phyloP scores from a whole-genome alignment of 2,329 filamentous ascomycete genomes.

The Trichoderma sp. region DNA sequence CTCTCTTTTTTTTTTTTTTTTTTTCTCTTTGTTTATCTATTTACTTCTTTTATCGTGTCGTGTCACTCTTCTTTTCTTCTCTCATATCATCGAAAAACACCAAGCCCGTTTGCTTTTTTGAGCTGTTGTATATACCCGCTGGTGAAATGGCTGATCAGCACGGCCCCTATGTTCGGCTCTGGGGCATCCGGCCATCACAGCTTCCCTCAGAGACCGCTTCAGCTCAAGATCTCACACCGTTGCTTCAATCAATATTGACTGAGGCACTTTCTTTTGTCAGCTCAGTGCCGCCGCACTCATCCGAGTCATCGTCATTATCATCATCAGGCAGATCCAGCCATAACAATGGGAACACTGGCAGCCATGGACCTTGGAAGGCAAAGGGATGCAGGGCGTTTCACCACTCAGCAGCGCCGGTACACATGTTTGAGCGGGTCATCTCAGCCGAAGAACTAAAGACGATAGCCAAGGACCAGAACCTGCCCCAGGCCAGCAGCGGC shows the following conservation, averaged over 20 bases:
- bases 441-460: slow-evolving; percentile 48
- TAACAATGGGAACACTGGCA: background rate
- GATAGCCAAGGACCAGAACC: slow-evolving; percentile 43
- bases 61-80: background rate
- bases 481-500: slow-evolving; percentile 33
- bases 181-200: slow-evolving; percentile 54
- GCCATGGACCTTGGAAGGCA: slow-evolving; percentile 50
- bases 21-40: background rate
- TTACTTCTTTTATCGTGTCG: background rate
- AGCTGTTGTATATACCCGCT: background rate
- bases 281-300: slow-evolving; percentile 46
- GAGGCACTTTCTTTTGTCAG: slow-evolving; percentile 65
- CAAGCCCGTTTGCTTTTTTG: background rate
- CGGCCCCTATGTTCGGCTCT: slow-evolving; percentile 58
- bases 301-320: slow-evolving; percentile 31
- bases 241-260: slow-evolving; percentile 57
- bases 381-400: slow-evolving; percentile 55
- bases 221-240: slow-evolving; percentile 50
- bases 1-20: background rate
- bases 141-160: slow-evolving; percentile 32
- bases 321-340: slow-evolving; percentile 20
- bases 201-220: slow-evolving; percentile 50
- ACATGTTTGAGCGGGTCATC: slow-evolving; percentile 58
- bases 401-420: slow-evolving; percentile 55
- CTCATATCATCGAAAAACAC: background rate